A percentile compares a stretch with the other conserved stretches of the same genome.
Evolutionary conservation across 306 rosid genomes (phyloP).

Genomic region (Pyrus betulifolia): DNA sequence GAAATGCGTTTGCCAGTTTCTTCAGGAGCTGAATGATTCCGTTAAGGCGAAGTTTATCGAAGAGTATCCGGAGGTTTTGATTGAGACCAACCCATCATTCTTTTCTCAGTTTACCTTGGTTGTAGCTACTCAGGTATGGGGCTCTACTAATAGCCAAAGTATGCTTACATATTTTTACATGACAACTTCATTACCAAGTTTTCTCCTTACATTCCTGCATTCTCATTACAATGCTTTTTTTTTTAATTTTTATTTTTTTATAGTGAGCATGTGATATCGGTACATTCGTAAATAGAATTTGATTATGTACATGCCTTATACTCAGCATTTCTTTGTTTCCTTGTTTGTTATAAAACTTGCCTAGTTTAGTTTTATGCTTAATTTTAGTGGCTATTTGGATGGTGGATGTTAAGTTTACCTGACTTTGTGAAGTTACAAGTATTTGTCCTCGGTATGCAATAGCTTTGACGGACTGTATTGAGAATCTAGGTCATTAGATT

Average conservation of each 20-base stretch:
- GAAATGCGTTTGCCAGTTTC: slow-evolving; percentile 84
- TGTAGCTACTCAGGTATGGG: slow-evolving; percentile 83
- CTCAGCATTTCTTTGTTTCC: neutral
- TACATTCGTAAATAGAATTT: neutral
- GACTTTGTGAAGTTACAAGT: no score
- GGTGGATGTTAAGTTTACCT: no score
- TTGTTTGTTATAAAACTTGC: neutral
- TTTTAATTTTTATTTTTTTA: no score
- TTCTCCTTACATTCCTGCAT: neutral
- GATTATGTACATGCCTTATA: neutral
- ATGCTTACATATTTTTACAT: neutral
- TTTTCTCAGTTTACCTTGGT: slow-evolving; percentile 91
- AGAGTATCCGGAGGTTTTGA: slow-evolving; percentile 72
- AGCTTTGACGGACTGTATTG: neutral
- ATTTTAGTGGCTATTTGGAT: no score
- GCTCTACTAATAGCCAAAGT: slow-evolving; percentile 3
- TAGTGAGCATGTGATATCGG: neutral
- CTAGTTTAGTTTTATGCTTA: neutral
- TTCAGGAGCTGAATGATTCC: slow-evolving; percentile 94
- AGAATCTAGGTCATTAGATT: neutral
- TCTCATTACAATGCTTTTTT: neutral
- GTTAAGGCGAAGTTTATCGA: slow-evolving; percentile 92
- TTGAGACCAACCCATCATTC: slow-evolving; percentile 77
- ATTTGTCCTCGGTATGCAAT: neutral
- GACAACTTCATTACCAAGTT: neutral